These are phyloP conservation scores for Amanita muscaria DNA, from an alignment of 768 basidiomycete genomes.

Conservation along the genomic window DNA sequence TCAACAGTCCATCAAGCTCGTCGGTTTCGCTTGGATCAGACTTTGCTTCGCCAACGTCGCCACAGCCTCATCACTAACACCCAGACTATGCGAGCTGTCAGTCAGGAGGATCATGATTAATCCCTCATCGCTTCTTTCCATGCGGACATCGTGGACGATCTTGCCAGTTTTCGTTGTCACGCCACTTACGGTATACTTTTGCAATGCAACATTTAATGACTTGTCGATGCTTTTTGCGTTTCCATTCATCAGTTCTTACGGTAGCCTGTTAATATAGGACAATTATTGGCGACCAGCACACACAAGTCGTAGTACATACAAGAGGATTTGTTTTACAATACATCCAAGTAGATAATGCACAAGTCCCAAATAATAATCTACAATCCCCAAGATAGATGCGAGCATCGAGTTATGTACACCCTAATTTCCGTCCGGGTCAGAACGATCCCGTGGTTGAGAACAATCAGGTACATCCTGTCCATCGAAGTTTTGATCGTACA, in stretches of 20 bases:
- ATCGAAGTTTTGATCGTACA: conserved; percentile 1
- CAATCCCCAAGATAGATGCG: neutral
- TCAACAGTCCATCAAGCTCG: neutral
- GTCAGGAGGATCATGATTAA: conserved; percentile 2
- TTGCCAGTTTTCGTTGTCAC: neutral
- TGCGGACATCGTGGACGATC: conserved; percentile 5
- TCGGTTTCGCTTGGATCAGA: conserved; percentile 1
- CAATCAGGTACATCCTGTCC: neutral
- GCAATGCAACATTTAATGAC: too few relatives aligned
- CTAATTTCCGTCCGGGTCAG: neutral
- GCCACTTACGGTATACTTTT: neutral
- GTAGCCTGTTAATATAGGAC: neutral
- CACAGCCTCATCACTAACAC: conserved; percentile 3
- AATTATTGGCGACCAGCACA: neutral
- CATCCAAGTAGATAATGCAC: neutral
- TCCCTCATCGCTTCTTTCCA: neutral
- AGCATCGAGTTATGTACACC: too few relatives aligned
- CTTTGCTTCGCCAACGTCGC: conserved; percentile 1
- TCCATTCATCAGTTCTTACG: neutral
- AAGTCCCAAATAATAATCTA: neutral
- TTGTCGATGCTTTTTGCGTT: neutral
- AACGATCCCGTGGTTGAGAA: neutral
- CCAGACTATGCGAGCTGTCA: neutral
- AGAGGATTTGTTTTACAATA: neutral
- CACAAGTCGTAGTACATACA: neutral